These are phyloP conservation scores for Aspergillus chevalieri DNA, from an alignment of 2,329 filamentous ascomycete genomes.

Conservation along the genomic window DNA sequence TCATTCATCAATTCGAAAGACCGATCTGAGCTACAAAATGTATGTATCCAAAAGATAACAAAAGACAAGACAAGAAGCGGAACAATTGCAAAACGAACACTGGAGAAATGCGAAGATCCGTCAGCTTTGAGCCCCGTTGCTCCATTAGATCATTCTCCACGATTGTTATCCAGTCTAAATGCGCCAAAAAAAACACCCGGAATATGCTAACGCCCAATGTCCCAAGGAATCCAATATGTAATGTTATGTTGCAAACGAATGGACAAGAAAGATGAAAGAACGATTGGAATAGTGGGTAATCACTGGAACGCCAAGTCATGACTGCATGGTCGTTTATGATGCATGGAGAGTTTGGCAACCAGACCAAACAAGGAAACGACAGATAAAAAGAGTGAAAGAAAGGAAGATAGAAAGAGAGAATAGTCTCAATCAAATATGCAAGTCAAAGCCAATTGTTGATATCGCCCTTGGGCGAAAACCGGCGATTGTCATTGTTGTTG, in stretches of 20 bases:
- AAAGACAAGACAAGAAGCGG: conserved; percentile 1
- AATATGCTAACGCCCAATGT: conserved; percentile 12
- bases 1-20: conserved; percentile 7
- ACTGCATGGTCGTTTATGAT: conserved; percentile 1
- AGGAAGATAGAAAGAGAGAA: not conserved
- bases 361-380: conserved; percentile 8
- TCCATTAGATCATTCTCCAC: conserved; percentile 22
- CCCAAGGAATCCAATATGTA: conserved; percentile 6
- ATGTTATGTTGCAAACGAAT: conserved; percentile 9
- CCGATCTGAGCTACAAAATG: conserved; percentile 7
- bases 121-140: conserved; percentile 15
- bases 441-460: conserved; percentile 33
- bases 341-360: not conserved
- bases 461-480: conserved; percentile 16
- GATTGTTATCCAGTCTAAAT: conserved; percentile 12
- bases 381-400: conserved; percentile 7
- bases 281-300: too few species aligned
- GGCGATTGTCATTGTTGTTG: conserved; percentile 2
- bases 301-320: conserved; percentile 21
- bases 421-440: not conserved
- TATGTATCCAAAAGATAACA: conserved; percentile 7
- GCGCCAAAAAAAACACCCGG: conserved; percentile 16
- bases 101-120: conserved; percentile 8
- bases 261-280: conserved; percentile 7
- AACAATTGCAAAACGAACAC: not conserved